A percentile compares a stretch with the other conserved stretches of the same genome.
Conservation (phyloP, 2,329 filamentous ascomycete species). For the Mariannaea sp. region DNA sequence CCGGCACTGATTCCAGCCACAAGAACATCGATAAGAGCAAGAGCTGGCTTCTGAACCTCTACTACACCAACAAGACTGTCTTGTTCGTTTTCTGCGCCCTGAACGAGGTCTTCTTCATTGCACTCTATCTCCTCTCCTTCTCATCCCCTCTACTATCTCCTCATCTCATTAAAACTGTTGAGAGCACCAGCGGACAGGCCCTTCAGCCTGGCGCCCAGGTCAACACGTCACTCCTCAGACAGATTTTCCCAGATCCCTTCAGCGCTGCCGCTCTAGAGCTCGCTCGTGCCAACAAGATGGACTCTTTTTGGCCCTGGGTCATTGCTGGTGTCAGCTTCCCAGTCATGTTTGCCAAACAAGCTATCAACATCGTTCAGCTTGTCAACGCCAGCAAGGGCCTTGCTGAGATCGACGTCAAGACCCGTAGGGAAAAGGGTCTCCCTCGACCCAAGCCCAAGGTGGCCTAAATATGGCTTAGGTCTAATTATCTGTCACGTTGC, state of each 20-base stretch:
- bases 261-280: slow-evolving; percentile 91
- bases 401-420: slow-evolving; percentile 83
- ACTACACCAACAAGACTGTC: slow-evolving; percentile 97
- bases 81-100: slow-evolving; percentile 88
- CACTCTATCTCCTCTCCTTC: slow-evolving; percentile 96
- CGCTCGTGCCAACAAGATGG: slow-evolving; percentile 92
- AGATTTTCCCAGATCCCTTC: slow-evolving; percentile 87
- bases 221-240: slow-evolving; percentile 69
- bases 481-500: not conserved
- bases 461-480: slow-evolving; percentile 32
- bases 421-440: slow-evolving; percentile 60
- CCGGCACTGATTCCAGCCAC: slow-evolving; percentile 78
- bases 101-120: slow-evolving; percentile 98
- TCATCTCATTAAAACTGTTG: slow-evolving; percentile 71
- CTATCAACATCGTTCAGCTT: slow-evolving; percentile 92
- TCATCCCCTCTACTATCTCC: slow-evolving; percentile 88
- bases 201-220: slow-evolving; percentile 72
- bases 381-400: slow-evolving; percentile 92
- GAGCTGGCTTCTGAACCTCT: slow-evolving; percentile 89
- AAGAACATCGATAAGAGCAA: slow-evolving; percentile 90
- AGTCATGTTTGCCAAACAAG: slow-evolving; percentile 89
- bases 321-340: slow-evolving; percentile 80
- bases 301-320: slow-evolving; percentile 69
- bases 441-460: slow-evolving; percentile 50
- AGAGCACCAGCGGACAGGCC: slow-evolving; percentile 55